Evolutionary conservation across 2,329 filamentous ascomycete genomes (phyloP), one percentile per base, ranked within the genome.

Genomic region (Diaporthe vexans): DNA sequence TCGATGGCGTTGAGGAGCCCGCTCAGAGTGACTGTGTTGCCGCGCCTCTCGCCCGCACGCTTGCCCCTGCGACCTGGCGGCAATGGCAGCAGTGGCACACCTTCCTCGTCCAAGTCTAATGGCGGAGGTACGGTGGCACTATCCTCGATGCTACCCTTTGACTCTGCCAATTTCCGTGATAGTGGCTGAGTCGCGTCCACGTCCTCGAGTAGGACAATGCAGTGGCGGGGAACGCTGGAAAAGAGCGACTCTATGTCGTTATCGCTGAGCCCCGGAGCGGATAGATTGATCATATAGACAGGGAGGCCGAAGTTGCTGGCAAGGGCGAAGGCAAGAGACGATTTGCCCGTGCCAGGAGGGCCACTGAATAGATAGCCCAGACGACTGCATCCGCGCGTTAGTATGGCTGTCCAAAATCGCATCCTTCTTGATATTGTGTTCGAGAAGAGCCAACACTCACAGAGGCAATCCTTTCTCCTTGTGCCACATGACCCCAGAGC

Each of bases 231-330:
- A 11, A 75, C 56, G 21, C 40, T 65, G 19, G 51, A 33, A 40
- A 75, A 75, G 4, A 75, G 58, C 13, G 26, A 33, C 29, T 73
- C 74, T 24, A 75, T 65, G 33, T 65, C 74, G 29, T 29, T 35
- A 21, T 75, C 74, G 15, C 29, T 75, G 29, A 75, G 35, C 0
- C 57, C 48, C 0, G 71, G 71, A 1, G 71, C 46, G 0, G 74
- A 73, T 5, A 75, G 65, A 33, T 75, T 75, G 29, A 75, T 65
- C 74, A 75, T 75, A n/a, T 75, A 73, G 19, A 75, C 65, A 0
- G 71, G 71, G 10, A 75, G 65, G 3, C 74, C 74, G 24, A 75
- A 75, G 13, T 63, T 59, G 40, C 74, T 58, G 3, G 74, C 74
- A 24, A 75, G 51, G 8, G 74, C 74, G 35, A 75, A 75, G 6